Percentiles rank a stretch among this genome's conserved stretches.
phyloP scores from a whole-genome alignment of 768 basidiomycete genomes.

The Erythrobasidium yunnanense region DNA sequence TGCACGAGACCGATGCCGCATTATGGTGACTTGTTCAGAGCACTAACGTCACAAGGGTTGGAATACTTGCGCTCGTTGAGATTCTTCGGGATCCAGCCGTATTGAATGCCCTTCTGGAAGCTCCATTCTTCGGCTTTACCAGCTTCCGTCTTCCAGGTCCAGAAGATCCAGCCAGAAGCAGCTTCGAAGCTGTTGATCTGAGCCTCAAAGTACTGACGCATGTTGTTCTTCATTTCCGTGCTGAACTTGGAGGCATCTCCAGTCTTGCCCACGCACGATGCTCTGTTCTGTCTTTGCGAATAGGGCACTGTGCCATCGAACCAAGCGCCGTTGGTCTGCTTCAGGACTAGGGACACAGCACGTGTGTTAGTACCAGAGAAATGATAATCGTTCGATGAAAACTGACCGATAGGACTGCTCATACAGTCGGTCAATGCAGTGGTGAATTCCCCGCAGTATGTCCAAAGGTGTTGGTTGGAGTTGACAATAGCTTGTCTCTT shows the following conservation, averaged over 20 bases:
- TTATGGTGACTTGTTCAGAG: too few relatives aligned
- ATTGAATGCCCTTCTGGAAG: slow-evolving; percentile 64
- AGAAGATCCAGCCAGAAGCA: slow-evolving; percentile 38
- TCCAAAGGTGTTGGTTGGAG: slow-evolving; percentile 32
- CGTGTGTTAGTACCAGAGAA: not conserved
- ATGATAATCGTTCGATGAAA: too few relatives aligned
- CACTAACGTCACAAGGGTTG: slow-evolving; percentile 49
- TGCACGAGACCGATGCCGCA: too few relatives aligned
- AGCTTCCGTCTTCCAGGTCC: slow-evolving; percentile 46
- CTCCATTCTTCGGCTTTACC: slow-evolving; percentile 70
- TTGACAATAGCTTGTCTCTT: too few relatives aligned
- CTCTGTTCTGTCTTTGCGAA: slow-evolving; percentile 31
- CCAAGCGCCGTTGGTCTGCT: slow-evolving; percentile 31
- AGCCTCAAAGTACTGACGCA: slow-evolving; percentile 72
- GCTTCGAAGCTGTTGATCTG: slow-evolving; percentile 47
- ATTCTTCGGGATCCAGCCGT: slow-evolving; percentile 71
- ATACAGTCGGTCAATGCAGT: slow-evolving; percentile 41
- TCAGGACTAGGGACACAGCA: not conserved
- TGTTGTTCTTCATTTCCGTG: slow-evolving; percentile 64
- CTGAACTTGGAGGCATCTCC: slow-evolving; percentile 66
- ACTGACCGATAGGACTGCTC: not conserved
- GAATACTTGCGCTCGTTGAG: slow-evolving; percentile 52
- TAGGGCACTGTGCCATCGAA: slow-evolving; percentile 41
- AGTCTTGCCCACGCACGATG: slow-evolving; percentile 43
- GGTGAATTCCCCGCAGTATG: slow-evolving; percentile 42